phyloP scores from a whole-genome alignment of 2,329 filamentous ascomycete species.

The Talaromyces pinophilus region DNA sequence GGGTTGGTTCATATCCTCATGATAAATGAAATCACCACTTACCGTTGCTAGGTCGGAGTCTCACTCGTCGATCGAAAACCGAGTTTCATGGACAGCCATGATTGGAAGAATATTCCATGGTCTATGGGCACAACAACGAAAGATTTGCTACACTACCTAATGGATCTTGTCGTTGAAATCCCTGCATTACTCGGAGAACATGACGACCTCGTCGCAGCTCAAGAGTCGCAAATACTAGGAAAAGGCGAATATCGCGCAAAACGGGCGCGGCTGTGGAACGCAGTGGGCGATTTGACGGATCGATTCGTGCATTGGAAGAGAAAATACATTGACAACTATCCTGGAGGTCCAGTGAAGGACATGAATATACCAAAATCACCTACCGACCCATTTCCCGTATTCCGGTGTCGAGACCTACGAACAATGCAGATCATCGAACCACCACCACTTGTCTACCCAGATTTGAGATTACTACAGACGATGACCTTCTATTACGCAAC shows the following conservation, averaged over 20 bases:
- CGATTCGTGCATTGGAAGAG: conserved; percentile 37
- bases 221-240: conserved; percentile 29
- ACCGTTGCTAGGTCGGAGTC: conserved; percentile 31
- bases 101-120: conserved; percentile 46
- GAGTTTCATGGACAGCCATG: conserved; percentile 39
- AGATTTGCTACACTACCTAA: conserved; percentile 40
- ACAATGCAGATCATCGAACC: conserved; percentile 36
- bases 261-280: conserved; percentile 38
- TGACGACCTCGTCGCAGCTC: conserved; percentile 33
- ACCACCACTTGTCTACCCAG: conserved; percentile 37
- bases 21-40: neutral
- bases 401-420: conserved; percentile 37
- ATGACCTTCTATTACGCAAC: conserved; percentile 40
- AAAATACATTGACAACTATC: conserved; percentile 36
- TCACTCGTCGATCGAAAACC: conserved; percentile 36
- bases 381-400: conserved; percentile 35
- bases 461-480: conserved; percentile 39
- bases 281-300: conserved; percentile 35
- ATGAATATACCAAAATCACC: conserved; percentile 28
- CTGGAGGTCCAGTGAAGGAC: conserved; percentile 34
- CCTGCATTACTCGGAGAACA: conserved; percentile 36
- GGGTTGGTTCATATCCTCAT: conserved; percentile 29
- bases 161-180: conserved; percentile 41
- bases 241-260: conserved; percentile 37
- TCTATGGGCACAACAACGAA: conserved; percentile 39